A percentile compares a stretch with the other conserved stretches of the same genome.
phyloP scores from a whole-genome alignment of 2,329 filamentous ascomycete genomes.

The Ilyonectria sp. region DNA sequence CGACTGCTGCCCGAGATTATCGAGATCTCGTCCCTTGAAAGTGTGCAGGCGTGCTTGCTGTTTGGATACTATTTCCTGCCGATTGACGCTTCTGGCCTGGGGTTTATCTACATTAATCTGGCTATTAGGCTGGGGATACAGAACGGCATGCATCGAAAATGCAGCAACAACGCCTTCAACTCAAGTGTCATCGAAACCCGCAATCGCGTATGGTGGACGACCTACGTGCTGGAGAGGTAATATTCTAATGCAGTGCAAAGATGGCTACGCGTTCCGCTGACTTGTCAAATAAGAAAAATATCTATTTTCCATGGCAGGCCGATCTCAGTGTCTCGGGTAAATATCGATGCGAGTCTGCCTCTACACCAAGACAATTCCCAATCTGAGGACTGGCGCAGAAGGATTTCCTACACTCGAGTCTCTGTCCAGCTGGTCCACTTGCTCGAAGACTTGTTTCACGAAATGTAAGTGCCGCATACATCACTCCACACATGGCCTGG shows the following conservation, averaged over 20 bases:
- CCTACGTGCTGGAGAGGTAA: conserved; percentile 70
- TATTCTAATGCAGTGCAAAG: conserved; percentile 20
- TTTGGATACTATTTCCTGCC: conserved; percentile 70
- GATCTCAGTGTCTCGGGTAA: conserved; percentile 64
- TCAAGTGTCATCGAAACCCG: conserved; percentile 64
- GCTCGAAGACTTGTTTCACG: not conserved
- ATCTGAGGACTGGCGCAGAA: not conserved
- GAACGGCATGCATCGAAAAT: conserved; percentile 72
- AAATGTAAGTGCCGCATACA: not conserved
- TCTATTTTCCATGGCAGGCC: conserved; percentile 70
- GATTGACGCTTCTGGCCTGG: conserved; percentile 69
- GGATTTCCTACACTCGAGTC: not conserved
- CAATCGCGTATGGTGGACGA: conserved; percentile 71
- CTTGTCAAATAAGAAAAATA: conserved; percentile 53
- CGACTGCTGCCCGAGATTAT: conserved; percentile 70
- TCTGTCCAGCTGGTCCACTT: not conserved
- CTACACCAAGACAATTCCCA: conserved; percentile 50
- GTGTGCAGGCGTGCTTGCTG: conserved; percentile 70
- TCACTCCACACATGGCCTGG: not conserved
- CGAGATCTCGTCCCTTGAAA: conserved; percentile 68
- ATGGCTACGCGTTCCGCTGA: conserved; percentile 49
- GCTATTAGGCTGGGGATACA: conserved; percentile 71
- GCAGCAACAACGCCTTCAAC: conserved; percentile 61
- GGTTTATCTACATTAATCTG: conserved; percentile 70
- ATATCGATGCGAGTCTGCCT: conserved; percentile 69